phyloP scores from a whole-genome alignment of 2,329 filamentous ascomycete genomes.

The Conoideocrella luteorostrata region DNA sequence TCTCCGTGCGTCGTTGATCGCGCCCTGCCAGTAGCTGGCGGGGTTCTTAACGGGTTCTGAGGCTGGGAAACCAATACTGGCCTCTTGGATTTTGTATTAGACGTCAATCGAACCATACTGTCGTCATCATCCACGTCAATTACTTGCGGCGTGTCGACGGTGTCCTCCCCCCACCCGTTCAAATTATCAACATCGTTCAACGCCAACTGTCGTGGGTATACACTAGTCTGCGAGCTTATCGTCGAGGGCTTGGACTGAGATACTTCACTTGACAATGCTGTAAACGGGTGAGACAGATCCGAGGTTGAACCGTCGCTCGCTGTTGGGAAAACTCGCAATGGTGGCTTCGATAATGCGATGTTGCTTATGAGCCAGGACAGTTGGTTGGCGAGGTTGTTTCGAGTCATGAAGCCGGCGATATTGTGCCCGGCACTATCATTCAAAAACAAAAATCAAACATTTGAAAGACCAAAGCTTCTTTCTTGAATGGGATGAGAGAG shows the following conservation, averaged over 20 bases:
- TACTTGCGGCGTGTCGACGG: slow-evolving; percentile 20
- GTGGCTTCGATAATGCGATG: slow-evolving; percentile 33
- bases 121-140: slow-evolving; percentile 22
- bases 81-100: slow-evolving; percentile 37
- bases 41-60: slow-evolving; percentile 36
- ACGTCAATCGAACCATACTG: slow-evolving; percentile 40
- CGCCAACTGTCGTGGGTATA: not conserved
- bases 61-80: slow-evolving; percentile 36
- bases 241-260: slow-evolving; percentile 1
- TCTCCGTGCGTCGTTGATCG: slow-evolving; percentile 12
- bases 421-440: not conserved
- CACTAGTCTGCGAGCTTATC: not conserved
- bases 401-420: slow-evolving; percentile 49
- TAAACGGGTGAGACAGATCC: slow-evolving; percentile 20
- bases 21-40: slow-evolving; percentile 20
- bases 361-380: slow-evolving; percentile 51
- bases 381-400: slow-evolving; percentile 53
- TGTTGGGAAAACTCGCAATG: slow-evolving; percentile 31
- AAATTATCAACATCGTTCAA: slow-evolving; percentile 16
- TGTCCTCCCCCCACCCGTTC: slow-evolving; percentile 15
- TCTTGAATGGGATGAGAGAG: too few relatives aligned
- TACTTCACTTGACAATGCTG: slow-evolving; percentile 2
- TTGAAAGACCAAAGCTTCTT: not conserved
- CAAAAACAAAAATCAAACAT: slow-evolving; percentile 1
- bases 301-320: slow-evolving; percentile 20